Percentiles rank a stretch among this genome's conserved stretches.
phyloP scores from a whole-genome alignment of 768 basidiomycete genomes.

The Boletus vermiculosoides region DNA sequence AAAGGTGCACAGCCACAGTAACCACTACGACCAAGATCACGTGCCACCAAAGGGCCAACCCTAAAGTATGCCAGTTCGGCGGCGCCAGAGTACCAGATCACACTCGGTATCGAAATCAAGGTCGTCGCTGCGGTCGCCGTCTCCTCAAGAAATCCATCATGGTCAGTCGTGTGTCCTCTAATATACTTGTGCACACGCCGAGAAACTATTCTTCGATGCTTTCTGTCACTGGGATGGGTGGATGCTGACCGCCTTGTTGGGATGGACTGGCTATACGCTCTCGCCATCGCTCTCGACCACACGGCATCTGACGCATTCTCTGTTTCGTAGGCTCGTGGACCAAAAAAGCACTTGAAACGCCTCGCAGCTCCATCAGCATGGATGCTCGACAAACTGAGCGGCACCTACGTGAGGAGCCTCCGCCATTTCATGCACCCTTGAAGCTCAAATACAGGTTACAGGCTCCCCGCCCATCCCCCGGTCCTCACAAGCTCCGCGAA shows the following conservation, averaged over 20 bases:
- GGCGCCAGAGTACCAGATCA: background rate
- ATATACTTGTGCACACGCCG: background rate
- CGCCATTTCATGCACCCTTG: background rate
- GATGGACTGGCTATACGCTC: constrained; percentile 19
- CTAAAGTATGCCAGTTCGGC: constrained; percentile 16
- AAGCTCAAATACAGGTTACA: constrained; percentile 31
- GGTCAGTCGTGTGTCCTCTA: constrained; percentile 27
- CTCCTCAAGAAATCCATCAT: constrained; percentile 32
- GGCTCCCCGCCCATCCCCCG: constrained; percentile 96
- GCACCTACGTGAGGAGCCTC: constrained; percentile 73
- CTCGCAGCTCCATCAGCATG: constrained; percentile 96
- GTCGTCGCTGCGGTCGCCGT: constrained; percentile 19
- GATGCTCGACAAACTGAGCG: constrained; percentile 99
- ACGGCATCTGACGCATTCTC: constrained; percentile 14
- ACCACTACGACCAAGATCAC: constrained; percentile 9
- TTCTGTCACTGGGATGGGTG: constrained; percentile 20
- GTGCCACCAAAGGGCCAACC: constrained; percentile 23
- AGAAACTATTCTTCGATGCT: background rate
- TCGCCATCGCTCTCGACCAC: background rate
- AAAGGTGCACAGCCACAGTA: constrained; percentile 12
- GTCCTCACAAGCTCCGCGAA: constrained; percentile 99
- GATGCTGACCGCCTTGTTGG: constrained; percentile 21
- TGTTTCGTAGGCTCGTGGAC: constrained; percentile 81
- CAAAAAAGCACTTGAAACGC: constrained; percentile 99
- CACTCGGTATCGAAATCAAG: constrained; percentile 23